Conservation (phyloP, 345 rosid genomes). For the Laguncularia racemosa region DNA sequence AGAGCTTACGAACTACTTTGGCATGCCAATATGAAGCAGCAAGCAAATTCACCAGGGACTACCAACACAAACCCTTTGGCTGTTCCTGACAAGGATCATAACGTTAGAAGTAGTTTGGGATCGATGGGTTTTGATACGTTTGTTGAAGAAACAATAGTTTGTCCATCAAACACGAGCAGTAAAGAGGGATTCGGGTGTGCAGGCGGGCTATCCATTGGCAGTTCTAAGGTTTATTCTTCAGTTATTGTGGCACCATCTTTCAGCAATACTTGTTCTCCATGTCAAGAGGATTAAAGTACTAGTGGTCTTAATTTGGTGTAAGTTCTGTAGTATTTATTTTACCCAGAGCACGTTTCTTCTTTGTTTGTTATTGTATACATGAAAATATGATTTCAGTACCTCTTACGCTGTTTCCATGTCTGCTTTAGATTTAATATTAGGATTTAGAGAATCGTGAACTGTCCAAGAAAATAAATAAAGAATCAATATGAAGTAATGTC, state of each 20-base stretch:
- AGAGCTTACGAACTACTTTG: slow-evolving; percentile 27
- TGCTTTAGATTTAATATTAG: too few relatives aligned
- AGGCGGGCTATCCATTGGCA: slow-evolving; percentile 21
- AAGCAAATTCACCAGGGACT: slow-evolving; percentile 12
- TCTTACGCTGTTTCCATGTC: too few relatives aligned
- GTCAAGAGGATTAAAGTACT: slow-evolving; percentile 2
- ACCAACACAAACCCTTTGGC: neutral
- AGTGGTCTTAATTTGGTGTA: too few relatives aligned
- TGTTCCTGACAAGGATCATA: neutral
- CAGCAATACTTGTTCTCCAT: slow-evolving; percentile 14
- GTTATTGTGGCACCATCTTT: slow-evolving; percentile 50
- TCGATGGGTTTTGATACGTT: slow-evolving; percentile 12
- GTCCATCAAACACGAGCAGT: slow-evolving; percentile 14
- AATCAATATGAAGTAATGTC: too few relatives aligned
- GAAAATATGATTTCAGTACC: too few relatives aligned
- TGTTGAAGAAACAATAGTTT: slow-evolving; percentile 33
- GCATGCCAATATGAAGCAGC: slow-evolving; percentile 31
- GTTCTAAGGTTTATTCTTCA: slow-evolving; percentile 54
- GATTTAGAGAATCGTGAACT: too few relatives aligned
- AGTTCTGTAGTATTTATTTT: too few relatives aligned
- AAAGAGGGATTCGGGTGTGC: neutral
- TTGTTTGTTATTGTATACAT: too few relatives aligned
- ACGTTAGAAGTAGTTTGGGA: neutral
- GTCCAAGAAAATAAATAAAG: too few relatives aligned
- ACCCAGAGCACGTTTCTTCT: too few relatives aligned